Percentiles rank a stretch among this genome's conserved stretches.
These are phyloP conservation scores for Trichoderma hamatum DNA, from an alignment of 2,329 filamentous ascomycete species.

Conservation along the genomic window DNA sequence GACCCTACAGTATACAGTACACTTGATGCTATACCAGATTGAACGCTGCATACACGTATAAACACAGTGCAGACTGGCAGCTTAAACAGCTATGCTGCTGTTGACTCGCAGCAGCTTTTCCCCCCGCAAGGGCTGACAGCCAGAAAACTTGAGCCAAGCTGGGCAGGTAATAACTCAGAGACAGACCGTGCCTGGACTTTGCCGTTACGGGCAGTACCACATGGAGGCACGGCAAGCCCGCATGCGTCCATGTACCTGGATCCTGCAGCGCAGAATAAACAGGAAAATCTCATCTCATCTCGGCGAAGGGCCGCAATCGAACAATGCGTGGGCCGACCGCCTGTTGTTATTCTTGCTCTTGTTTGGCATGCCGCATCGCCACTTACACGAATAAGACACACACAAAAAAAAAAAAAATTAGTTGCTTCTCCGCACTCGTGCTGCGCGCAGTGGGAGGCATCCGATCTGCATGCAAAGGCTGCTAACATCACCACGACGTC, in stretches of 20 bases:
- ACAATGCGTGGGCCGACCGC: conserved; percentile 11
- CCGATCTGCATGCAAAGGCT: neutral
- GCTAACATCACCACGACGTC: conserved; percentile 18
- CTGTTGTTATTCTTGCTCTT: neutral
- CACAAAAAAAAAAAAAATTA: neutral
- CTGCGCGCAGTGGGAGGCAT: neutral
- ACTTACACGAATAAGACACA: neutral
- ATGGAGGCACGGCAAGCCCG: conserved; percentile 22
- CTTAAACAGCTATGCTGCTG: neutral
- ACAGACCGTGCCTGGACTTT: conserved; percentile 1
- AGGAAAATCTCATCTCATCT: conserved; percentile 14
- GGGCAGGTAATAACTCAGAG: conserved; percentile 22
- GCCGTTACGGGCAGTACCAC: neutral
- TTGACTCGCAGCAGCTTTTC: conserved; percentile 18
- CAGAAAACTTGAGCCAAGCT: neutral
- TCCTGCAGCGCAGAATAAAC: neutral
- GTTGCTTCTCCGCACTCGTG: neutral
- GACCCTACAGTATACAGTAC: no score
- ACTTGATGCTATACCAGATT: no score
- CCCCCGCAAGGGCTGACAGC: neutral
- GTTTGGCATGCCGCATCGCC: neutral
- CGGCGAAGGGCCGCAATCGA: conserved; percentile 10
- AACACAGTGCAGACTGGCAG: neutral
- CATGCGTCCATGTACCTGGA: conserved; percentile 16
- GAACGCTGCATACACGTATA: no score